Evolutionary conservation across 768 basidiomycete genomes (phyloP).

Genomic region (Macrolepiota fuliginosa): DNA sequence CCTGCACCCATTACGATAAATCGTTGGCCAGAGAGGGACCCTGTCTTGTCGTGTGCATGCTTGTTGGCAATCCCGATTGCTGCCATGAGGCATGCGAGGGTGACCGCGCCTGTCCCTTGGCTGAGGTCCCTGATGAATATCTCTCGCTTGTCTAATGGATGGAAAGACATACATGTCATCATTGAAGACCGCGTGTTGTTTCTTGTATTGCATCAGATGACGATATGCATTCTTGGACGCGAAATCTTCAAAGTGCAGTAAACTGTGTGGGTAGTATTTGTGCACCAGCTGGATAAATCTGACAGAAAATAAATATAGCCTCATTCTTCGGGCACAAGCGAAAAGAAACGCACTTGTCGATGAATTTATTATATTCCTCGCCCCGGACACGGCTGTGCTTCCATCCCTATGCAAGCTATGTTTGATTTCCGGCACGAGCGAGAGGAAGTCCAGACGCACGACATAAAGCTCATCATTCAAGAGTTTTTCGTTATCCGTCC

Average conservation of each 20-base stretch:
- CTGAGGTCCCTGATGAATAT: conserved; percentile 26
- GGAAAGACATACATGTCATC: conserved; percentile 66
- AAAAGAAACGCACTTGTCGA: conserved; percentile 54
- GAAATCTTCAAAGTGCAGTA: conserved; percentile 87
- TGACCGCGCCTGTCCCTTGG: conserved; percentile 77
- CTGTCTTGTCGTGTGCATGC: conserved; percentile 30
- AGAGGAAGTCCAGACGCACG: conserved; percentile 34
- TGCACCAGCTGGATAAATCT: conserved; percentile 77
- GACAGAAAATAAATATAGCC: not conserved
- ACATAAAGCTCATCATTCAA: conserved; percentile 66
- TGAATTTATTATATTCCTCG: conserved; percentile 70
- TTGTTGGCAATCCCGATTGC: conserved; percentile 61
- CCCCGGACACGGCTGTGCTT: conserved; percentile 67
- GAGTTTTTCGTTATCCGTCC: conserved; percentile 67
- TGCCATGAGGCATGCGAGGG: conserved; percentile 65
- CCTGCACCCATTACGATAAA: conserved; percentile 80
- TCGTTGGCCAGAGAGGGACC: conserved; percentile 62
- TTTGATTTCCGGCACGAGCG: not conserved
- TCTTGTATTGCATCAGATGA: conserved; percentile 59
- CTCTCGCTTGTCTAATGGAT: not conserved
- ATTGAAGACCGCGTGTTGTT: conserved; percentile 73
- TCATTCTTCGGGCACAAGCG: not conserved
- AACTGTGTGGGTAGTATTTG: conserved; percentile 62
- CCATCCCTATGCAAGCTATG: conserved; percentile 57
- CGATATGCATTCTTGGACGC: conserved; percentile 75